Evolutionary conservation across 257 asterid genomes (phyloP).

Genomic region (Vinca minor): DNA sequence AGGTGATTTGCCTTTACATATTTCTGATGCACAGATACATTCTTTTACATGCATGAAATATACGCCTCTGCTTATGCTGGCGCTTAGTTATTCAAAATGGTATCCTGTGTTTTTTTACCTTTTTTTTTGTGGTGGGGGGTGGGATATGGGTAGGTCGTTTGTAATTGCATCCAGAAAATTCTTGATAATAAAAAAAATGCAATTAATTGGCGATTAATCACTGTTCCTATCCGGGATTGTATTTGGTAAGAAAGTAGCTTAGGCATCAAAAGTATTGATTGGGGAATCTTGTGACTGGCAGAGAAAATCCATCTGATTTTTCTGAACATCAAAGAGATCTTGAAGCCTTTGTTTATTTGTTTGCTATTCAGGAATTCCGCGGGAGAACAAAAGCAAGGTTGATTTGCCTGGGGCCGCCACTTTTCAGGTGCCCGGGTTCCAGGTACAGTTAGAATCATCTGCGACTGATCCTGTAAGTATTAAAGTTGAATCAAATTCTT

Average conservation of each 20-base stretch:
- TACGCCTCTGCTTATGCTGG: not conserved
- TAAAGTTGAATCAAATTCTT: not conserved
- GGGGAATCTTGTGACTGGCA: not conserved
- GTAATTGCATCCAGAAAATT: not conserved
- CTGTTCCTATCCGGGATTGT: not conserved
- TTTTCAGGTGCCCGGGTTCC: slow-evolving; percentile 30
- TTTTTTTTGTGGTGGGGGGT: not conserved
- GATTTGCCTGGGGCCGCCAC: slow-evolving; percentile 32
- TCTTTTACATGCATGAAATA: not conserved
- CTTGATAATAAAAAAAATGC: not conserved
- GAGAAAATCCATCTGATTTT: not conserved
- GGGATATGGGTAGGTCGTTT: not conserved
- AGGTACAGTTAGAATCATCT: slow-evolving; percentile 30
- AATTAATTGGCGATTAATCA: not conserved
- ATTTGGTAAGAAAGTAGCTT: not conserved
- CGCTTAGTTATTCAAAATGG: not conserved
- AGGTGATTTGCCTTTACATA: slow-evolving; percentile 32
- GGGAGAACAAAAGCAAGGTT: slow-evolving; percentile 27
- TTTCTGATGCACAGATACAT: not conserved
- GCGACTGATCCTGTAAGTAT: slow-evolving; percentile 20
- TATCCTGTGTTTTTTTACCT: not conserved
- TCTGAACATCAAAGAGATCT: not conserved
- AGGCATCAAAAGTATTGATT: not conserved
- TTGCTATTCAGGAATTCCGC: slow-evolving; percentile 33
- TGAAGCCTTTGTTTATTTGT: slow-evolving; percentile 3